Evolutionary conservation across 768 basidiomycete species (phyloP).

Genomic region (Dictyophora rubrovolvata): DNA sequence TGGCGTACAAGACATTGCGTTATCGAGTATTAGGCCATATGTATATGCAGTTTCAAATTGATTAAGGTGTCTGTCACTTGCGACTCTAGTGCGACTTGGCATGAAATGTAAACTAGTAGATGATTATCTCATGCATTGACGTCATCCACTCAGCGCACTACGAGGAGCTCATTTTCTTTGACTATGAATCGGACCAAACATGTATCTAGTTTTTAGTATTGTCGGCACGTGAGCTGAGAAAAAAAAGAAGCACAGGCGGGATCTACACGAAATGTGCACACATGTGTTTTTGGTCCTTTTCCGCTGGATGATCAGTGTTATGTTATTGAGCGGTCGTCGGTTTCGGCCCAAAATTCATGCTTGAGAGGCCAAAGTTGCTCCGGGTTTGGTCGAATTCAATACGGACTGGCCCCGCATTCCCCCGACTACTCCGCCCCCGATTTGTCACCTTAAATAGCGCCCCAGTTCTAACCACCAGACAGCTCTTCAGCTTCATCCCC

Average conservation of each 20-base stretch:
- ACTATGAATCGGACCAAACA: no score
- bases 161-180: no score
- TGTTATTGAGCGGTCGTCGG: no score
- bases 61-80: no score
- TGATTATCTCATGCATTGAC: not conserved
- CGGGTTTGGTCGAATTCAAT: not conserved
- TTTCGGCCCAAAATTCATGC: not conserved
- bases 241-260: not conserved
- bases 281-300: not conserved
- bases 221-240: no score
- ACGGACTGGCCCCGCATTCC: constrained; percentile 4
- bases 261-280: not conserved
- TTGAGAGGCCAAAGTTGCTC: not conserved
- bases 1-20: no score
- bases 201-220: no score
- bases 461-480: not conserved
- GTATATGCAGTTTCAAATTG: no score
- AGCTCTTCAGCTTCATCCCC: not conserved
- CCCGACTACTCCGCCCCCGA: constrained; percentile 4
- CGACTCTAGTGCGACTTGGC: no score
- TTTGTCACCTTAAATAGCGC: constrained; percentile 5
- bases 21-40: no score
- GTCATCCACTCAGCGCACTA: not conserved
- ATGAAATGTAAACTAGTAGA: no score
- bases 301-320: not conserved